These are phyloP conservation scores for Oryza glaberrima DNA, from an alignment of 176 grass and related monocot genomes.

Conservation along the genomic window DNA sequence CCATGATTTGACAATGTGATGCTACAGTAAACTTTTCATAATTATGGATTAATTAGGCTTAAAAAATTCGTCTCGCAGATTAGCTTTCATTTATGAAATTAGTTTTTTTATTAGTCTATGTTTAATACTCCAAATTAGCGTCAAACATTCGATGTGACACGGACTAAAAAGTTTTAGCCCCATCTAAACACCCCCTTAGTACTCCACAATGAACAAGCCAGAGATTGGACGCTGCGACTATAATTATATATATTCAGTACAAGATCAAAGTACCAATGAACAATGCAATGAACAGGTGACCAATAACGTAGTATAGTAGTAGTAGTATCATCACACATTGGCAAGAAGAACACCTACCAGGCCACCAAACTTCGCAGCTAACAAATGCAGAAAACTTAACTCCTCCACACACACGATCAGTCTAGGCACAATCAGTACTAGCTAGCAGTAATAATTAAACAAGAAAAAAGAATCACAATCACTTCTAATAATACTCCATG, in stretches of 20 bases:
- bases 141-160: too few relatives aligned
- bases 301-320: constrained; percentile 5
- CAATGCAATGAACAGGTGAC: constrained; percentile 20
- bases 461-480: background rate
- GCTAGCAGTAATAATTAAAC: background rate
- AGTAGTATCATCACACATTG: constrained; percentile 6
- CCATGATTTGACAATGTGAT: too few relatives aligned
- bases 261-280: background rate
- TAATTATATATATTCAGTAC: background rate
- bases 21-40: too few relatives aligned
- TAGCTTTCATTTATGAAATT: too few relatives aligned
- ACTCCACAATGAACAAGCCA: constrained; percentile 30
- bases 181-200: background rate
- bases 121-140: too few relatives aligned
- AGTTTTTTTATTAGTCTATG: too few relatives aligned
- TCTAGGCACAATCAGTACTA: background rate
- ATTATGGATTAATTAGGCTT: too few relatives aligned
- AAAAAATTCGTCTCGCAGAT: too few relatives aligned
- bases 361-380: background rate
- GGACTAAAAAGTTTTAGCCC: too few relatives aligned
- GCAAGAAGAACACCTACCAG: constrained; percentile 26
- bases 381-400: constrained; percentile 15
- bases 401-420: background rate
- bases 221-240: constrained; percentile 24
- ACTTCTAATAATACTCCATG: background rate